Percentiles rank a stretch among this genome's conserved stretches.
phyloP scores from a whole-genome alignment of 1,139 yeast genomes.

The Zygoascus sp. region DNA sequence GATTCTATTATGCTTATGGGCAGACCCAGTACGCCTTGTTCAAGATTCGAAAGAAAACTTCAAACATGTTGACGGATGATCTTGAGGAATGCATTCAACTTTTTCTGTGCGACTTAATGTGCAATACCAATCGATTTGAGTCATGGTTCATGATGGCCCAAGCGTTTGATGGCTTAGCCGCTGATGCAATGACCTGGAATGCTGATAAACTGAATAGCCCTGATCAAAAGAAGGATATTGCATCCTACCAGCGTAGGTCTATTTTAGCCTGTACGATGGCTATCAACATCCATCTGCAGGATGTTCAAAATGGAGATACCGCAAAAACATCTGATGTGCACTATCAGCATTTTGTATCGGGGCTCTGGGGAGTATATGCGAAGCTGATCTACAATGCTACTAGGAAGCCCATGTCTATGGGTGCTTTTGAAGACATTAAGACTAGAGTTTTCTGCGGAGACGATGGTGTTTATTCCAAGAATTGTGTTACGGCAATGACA shows the following conservation, averaged over 20 bases:
- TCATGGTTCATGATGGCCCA: slow-evolving; percentile 85
- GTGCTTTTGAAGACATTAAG: slow-evolving; percentile 28
- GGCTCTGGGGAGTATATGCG: slow-evolving; percentile 55
- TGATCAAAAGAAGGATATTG: slow-evolving; percentile 61
- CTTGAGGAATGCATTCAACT: slow-evolving; percentile 67
- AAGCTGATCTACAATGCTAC: slow-evolving; percentile 58
- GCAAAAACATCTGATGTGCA: slow-evolving; percentile 13
- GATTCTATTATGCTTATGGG: slow-evolving; percentile 72
- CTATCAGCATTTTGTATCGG: slow-evolving; percentile 40
- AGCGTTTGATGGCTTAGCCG: slow-evolving; percentile 73
- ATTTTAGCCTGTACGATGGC: slow-evolving; percentile 76
- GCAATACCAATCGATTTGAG: slow-evolving; percentile 67
- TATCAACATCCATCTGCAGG: slow-evolving; percentile 44
- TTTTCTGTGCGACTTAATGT: slow-evolving; percentile 61
- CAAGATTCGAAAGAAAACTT: slow-evolving; percentile 60
- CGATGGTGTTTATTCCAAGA: slow-evolving; percentile 18
- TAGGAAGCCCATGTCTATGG: slow-evolving; percentile 56
- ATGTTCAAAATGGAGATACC: slow-evolving; percentile 19
- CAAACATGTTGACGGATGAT: slow-evolving; percentile 79
- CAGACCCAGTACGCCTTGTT: slow-evolving; percentile 61
- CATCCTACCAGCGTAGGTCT: slow-evolving; percentile 63
- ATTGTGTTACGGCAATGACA: slow-evolving; percentile 5
- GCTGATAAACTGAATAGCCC: slow-evolving; percentile 70
- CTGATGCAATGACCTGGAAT: slow-evolving; percentile 87
- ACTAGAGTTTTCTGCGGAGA: slow-evolving; percentile 28